Evolutionary conservation across 2,329 filamentous ascomycete genomes (phyloP), one percentile per base, ranked within the genome.

Genomic region (Calonectria honghensis): DNA sequence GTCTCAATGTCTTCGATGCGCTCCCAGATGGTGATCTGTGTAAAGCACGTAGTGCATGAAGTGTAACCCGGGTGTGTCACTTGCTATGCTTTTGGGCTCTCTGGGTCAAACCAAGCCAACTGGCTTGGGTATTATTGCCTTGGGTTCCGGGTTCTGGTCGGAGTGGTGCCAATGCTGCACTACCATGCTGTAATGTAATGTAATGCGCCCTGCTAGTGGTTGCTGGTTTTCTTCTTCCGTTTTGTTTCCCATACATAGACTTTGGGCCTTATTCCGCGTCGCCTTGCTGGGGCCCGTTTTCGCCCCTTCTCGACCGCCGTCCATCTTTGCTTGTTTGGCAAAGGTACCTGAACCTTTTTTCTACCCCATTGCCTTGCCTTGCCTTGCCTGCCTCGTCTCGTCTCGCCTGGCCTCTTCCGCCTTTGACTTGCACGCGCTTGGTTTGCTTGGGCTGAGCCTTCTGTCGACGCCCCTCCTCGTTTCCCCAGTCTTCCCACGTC

Each of bases 301-400:
- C 59, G 59, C 59, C 59, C 57, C 35, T 71, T 71, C 31, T 51
- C 59, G 59, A 39, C 68, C 59, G 63, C 24, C 48, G 61, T 50
- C 57, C 57, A 63, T 65, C 41, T 50, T 65, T 71, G 51, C 35
- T 54, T 29, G 50, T 51, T 66, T 61, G 50, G 27, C 20, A 65
- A 69, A 71, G 68, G 48, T 65, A 57, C 68, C 59, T n/a, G 59
- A 65, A 65, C 57, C 20, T 48, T 65, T 65, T 52, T 51, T 16
- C 45, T 35, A n/a, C 37, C 52, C 11, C n/a, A 31, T 29, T 66
- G 32, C 64, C 50, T 50, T 35, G 31, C 45, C 29, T 51, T 32
- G 31, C 31, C 31, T 32, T 32, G 31, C 31, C 31, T 37, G 41
- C 41, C 45, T 37, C 50, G 50, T 48, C 66, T 59, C 51, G 61